Percentiles rank a stretch among this genome's conserved stretches.
Conservation (phyloP, 176 grass and related monocot species). For the Oryza rufipogon region DNA sequence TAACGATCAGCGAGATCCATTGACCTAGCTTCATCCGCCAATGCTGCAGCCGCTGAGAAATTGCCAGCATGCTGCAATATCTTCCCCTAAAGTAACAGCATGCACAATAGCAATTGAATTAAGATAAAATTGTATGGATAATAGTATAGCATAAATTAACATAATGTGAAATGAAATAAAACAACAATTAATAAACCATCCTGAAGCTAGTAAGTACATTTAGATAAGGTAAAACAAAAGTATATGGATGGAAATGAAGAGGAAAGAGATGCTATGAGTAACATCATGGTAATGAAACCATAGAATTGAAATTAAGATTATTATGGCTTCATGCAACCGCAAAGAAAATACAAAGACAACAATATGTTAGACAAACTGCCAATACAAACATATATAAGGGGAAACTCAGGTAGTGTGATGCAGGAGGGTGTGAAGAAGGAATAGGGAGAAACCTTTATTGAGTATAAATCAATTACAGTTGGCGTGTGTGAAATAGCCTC, state of each 20-base stretch:
- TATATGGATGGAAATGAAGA: neutral
- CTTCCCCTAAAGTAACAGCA: constrained; percentile 69
- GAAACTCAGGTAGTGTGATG: neutral
- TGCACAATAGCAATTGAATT: constrained; percentile 24
- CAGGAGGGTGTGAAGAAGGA: neutral
- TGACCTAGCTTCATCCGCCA: constrained; percentile 96
- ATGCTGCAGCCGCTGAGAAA: constrained; percentile 75
- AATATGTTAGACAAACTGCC: neutral
- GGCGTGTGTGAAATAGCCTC: constrained; percentile 94
- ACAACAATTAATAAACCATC: constrained; percentile 18
- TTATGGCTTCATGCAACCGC: constrained; percentile 11
- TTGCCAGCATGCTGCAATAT: constrained; percentile 94
- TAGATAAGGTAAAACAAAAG: constrained; percentile 6
- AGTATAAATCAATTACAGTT: constrained; percentile 99
- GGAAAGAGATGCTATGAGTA: neutral
- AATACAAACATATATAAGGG: neutral
- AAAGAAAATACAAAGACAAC: neutral
- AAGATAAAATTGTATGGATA: neutral
- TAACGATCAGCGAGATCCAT: constrained; percentile 99
- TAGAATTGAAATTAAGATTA: neutral
- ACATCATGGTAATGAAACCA: neutral
- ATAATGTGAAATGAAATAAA: constrained; percentile 16
- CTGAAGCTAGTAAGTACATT: neutral
- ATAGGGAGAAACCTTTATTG: constrained; percentile 70
- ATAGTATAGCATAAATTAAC: neutral